A percentile compares a stretch with the other conserved stretches of the same genome.
Evolutionary conservation across 441 rosid species (phyloP).

Genomic region (Erodium moschatum): DNA sequence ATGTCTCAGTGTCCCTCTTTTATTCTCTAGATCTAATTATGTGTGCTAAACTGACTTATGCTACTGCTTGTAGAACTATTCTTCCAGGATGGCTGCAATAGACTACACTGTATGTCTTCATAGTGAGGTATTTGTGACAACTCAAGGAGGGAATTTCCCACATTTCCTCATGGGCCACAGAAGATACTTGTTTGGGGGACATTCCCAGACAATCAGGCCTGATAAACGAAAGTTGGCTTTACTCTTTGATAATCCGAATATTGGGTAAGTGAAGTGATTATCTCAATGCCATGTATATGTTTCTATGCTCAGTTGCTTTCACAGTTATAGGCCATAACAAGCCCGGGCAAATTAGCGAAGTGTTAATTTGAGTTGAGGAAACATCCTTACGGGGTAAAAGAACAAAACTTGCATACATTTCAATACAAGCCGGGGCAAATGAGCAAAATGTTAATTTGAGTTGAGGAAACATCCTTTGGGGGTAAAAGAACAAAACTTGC

Average conservation of each 20-base stretch:
- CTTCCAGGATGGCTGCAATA: conserved; percentile 99
- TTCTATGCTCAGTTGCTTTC: conserved; percentile 41
- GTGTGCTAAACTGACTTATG: conserved; percentile 23
- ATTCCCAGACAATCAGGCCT: conserved; percentile 88
- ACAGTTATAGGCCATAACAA: background rate
- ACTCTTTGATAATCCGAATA: conserved; percentile 82
- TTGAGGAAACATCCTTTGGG: no score
- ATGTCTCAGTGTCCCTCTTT: background rate
- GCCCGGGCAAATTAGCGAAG: conserved; percentile 40
- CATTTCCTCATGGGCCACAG: conserved; percentile 98
- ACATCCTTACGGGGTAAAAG: no score
- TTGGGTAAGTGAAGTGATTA: conserved; percentile 47
- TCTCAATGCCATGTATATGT: background rate
- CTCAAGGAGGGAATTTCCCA: conserved; percentile 99
- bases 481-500: no score
- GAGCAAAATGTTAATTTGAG: no score
- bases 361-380: background rate
- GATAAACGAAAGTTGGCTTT: conserved; percentile 94
- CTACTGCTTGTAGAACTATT: conserved; percentile 64
- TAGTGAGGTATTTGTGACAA: conserved; percentile 99
- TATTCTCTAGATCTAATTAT: conserved; percentile 13
- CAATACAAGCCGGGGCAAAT: no score
- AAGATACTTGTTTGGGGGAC: conserved; percentile 86
- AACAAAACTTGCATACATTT: conserved; percentile 18
- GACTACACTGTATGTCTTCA: conserved; percentile 99